Base-by-base conservation (phyloP, 768 basidiomycete species). In the Tubosaeta sp. region DNA sequence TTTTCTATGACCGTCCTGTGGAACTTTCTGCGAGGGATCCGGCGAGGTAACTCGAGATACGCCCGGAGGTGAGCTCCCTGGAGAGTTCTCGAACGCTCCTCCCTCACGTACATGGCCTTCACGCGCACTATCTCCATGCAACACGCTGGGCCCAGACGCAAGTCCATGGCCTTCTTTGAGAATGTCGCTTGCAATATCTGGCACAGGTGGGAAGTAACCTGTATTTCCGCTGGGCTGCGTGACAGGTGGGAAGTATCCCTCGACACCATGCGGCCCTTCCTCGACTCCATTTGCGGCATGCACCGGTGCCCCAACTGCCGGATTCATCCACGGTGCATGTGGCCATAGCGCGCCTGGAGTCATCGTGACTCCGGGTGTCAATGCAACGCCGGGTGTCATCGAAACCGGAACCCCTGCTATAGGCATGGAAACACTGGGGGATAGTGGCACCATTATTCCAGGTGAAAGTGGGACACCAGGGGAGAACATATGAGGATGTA, bases 291-390 rank as follows among this genome's bases (percentile, higher is more conserved):
- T 53, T 37, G 46, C 51, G 26, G 49, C 52, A 14, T 74, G 75
- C 26, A 79, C 73, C 0, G 83, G 85, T 26, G 82, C 84, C 38
- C 84, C 85, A 1, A 82, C 80, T 10, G 81, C 76, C n/a, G 82
- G 72, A 55, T 84, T 84, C 50, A 82, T 73, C 65, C 70, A 74
- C 42, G 76, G 70, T 75, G 79, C 32, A 78, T 82, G 57, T 71
- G 80, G 45, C 83, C 83, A 92, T 68, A 86, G 87, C 35, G 82
- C 81, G 13, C 84, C 86, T 27, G 88, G 87, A 14, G 81, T 83
- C 79, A 90, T 85, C 14, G 83, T 75, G 12, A 81, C 74, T 25
- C 82, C 84, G 1, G 91, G 89, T 0, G 88, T 68, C 56, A 68
- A 46, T 14, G 66, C 57, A 43, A 65, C 65, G 4, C 64, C 64